phyloP scores from a whole-genome alignment of 2,329 filamentous ascomycete genomes.

The Eutypa lata region DNA sequence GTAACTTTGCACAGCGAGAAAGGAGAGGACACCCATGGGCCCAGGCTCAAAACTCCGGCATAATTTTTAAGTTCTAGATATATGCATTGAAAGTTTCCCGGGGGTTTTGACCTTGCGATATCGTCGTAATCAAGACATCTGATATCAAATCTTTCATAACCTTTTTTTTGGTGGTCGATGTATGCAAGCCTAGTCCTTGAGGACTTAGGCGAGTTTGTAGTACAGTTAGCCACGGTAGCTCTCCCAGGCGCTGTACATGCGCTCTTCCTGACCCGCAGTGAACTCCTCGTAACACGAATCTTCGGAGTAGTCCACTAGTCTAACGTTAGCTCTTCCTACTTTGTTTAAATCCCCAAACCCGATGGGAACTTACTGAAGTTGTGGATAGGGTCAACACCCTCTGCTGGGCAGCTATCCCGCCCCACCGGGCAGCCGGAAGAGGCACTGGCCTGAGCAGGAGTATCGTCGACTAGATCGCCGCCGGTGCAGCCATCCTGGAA shows the following conservation, averaged over 20 bases:
- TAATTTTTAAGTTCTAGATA: too few species aligned
- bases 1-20: too few species aligned
- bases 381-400: slow-evolving; percentile 31
- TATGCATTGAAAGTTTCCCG: too few species aligned
- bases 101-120: too few species aligned
- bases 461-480: slow-evolving; percentile 36
- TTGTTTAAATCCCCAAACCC: background rate
- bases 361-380: slow-evolving; percentile 22
- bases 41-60: too few species aligned
- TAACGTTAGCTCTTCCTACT: background rate
- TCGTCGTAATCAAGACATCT: too few species aligned
- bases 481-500: slow-evolving; percentile 42
- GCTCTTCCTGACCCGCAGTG: slow-evolving; percentile 37
- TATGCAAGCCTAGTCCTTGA: too few species aligned
- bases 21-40: too few species aligned
- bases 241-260: slow-evolving; percentile 37
- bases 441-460: slow-evolving; percentile 33
- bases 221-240: slow-evolving; percentile 26
- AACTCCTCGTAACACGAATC: slow-evolving; percentile 41
- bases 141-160: too few species aligned
- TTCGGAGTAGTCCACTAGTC: background rate
- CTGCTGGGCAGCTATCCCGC: slow-evolving; percentile 29
- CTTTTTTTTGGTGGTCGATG: too few species aligned
- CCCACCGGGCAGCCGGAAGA: slow-evolving; percentile 35
- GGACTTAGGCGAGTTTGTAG: too few species aligned